These are phyloP conservation scores for Pezicula carpinea DNA, from an alignment of 2,329 filamentous ascomycete species.

Conservation along the genomic window DNA sequence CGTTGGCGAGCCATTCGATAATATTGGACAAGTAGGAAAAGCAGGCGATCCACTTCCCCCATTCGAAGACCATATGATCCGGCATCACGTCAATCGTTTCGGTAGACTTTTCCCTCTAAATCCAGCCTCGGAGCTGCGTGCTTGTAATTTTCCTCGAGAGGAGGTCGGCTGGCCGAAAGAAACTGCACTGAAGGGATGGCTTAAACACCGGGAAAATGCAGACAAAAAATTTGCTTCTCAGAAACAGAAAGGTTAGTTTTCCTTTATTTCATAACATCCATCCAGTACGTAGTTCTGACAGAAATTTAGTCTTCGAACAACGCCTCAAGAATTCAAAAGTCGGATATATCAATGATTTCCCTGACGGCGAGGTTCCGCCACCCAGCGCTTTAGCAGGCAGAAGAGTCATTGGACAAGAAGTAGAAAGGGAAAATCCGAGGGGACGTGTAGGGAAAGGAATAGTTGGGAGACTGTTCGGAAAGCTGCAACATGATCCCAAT, in stretches of 20 bases:
- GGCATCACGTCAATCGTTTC: conserved; percentile 73
- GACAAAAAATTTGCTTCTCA: conserved; percentile 60
- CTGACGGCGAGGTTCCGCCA: conserved; percentile 69
- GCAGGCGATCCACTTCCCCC: conserved; percentile 76
- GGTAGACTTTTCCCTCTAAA: conserved; percentile 67
- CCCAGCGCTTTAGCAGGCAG: conserved; percentile 74
- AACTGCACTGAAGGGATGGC: conserved; percentile 74
- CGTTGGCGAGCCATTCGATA: background rate
- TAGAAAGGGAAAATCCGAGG: conserved; percentile 43
- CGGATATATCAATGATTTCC: conserved; percentile 62
- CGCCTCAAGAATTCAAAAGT: conserved; percentile 65
- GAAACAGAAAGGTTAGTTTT: background rate
- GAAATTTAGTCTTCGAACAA: conserved; percentile 64
- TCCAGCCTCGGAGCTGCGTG: conserved; percentile 56
- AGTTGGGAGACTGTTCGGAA: background rate
- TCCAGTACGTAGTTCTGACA: conserved; percentile 35
- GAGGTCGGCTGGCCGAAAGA: conserved; percentile 75
- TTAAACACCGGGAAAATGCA: conserved; percentile 63
- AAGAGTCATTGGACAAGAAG: conserved; percentile 42
- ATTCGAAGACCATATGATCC: conserved; percentile 82
- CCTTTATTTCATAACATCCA: background rate
- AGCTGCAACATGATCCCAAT: background rate
- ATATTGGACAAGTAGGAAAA: conserved; percentile 53
- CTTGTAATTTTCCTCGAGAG: conserved; percentile 53
- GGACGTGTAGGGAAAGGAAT: conserved; percentile 3